Evolutionary conservation across 768 basidiomycete genomes (phyloP), one percentile per base, ranked within the genome.

Genomic region (Pisolithus microcarpus): DNA sequence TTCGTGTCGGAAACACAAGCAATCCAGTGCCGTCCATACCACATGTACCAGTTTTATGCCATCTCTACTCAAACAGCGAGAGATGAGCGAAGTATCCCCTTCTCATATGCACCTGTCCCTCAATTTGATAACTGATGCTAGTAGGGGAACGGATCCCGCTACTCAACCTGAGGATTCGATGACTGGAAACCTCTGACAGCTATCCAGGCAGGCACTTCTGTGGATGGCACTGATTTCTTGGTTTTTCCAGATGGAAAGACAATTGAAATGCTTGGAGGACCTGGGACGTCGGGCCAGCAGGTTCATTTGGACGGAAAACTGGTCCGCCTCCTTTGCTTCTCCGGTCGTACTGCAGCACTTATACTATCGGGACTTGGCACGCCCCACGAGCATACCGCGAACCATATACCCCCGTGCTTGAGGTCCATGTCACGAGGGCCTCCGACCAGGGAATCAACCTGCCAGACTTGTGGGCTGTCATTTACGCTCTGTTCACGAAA

Each of bases 401-500:
- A 50, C 1, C 61, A 61, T 28, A 56, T 63, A 18, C 61, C 44
- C 61, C 53, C 4, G 56, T 61, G 13, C 39, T 61, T 4, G 56
- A 52, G 31, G 55, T 63, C 8, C 13, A 18, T 19, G 39, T 49
- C 18, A n/a, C 51, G 38, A 30, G 44, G n/a, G 10, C 15, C 26
- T 15, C 26, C 21, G n/a, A 42, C 11, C 31, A 38, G 34, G 37
- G 16, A 18, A 61, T 69, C 36, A 40, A 63, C 11, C 48, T 71
- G 23, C 50, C 61, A 9, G 67, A 76, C 49, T 48, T 68, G 23
- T 78, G 77, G 77, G 69, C 61, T 3, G 57, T 61, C 36, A 53
- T 76, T 15, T 72, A 77, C 52, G 67, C 70, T 13, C 61, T 78
- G 2, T 75, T 73, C 59, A 70, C 69, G 6, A 52, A 66, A 34